These are phyloP conservation scores for Mesotaenium endlicherianum DNA, from an alignment of 139 green algal genomes.

Conservation along the genomic window DNA sequence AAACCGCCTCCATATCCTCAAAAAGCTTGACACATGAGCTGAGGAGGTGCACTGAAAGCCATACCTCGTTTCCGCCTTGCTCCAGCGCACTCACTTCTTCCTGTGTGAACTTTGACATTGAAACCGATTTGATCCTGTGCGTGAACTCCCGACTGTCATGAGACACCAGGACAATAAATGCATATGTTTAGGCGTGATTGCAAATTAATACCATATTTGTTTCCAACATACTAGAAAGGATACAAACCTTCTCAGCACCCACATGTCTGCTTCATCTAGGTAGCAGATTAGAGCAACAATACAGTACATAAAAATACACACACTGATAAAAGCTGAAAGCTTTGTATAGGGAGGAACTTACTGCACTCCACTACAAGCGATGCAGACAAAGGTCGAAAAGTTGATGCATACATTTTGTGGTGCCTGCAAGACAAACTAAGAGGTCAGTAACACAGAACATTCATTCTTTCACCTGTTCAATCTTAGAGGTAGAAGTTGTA, in stretches of 20 bases:
- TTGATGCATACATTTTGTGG: conserved; percentile 74
- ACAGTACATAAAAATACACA: neutral
- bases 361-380: conserved; percentile 73
- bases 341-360: conserved; percentile 65
- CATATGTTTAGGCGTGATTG: neutral
- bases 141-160: conserved; percentile 71
- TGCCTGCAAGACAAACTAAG: conserved; percentile 55
- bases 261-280: neutral
- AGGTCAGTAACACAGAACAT: neutral
- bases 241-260: neutral
- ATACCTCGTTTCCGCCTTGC: conserved; percentile 71
- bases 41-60: neutral
- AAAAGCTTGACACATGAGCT: too few species aligned
- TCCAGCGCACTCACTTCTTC: conserved; percentile 70
- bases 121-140: conserved; percentile 77
- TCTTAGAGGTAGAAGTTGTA: neutral
- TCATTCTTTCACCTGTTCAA: neutral
- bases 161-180: neutral
- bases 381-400: conserved; percentile 78
- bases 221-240: neutral
- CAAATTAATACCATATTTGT: neutral
- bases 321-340: neutral
- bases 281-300: neutral
- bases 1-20: too few species aligned
- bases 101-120: conserved; percentile 71